phyloP scores from a whole-genome alignment of 2,329 filamentous ascomycete species.

The Xylariaceae sp. region DNA sequence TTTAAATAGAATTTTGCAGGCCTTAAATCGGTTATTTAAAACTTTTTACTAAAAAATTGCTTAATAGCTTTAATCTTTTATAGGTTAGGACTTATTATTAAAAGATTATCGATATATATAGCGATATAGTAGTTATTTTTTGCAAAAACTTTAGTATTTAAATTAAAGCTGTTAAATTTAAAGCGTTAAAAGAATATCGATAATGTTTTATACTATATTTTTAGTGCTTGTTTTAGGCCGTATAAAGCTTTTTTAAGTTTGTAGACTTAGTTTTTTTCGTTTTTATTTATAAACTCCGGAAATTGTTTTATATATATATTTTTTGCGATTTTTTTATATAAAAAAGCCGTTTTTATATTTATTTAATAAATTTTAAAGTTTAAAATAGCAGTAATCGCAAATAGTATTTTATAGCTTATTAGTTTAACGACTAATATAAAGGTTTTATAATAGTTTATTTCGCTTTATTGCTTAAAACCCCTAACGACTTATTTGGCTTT shows the following conservation, averaged over 20 bases:
- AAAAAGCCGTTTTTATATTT: no score
- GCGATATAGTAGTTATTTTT: slow-evolving; percentile 7
- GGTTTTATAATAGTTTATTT: slow-evolving; percentile 5
- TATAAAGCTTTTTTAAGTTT: slow-evolving; percentile 5
- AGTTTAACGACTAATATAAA: slow-evolving; percentile 8
- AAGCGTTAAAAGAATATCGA: background rate
- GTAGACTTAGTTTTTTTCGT: background rate
- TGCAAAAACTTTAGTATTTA: background rate
- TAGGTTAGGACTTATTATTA: slow-evolving; percentile 5
- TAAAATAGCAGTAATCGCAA: slow-evolving; percentile 1
- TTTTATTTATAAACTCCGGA: slow-evolving; percentile 1
- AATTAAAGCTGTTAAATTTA: background rate
- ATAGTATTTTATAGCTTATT: slow-evolving; percentile 5
- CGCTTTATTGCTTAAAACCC: slow-evolving; percentile 5
- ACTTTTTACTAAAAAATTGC: background rate
- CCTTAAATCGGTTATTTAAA: background rate
- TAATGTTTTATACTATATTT: slow-evolving; percentile 6
- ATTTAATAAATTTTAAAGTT: no score
- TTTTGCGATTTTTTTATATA: no score
- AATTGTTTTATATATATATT: no score
- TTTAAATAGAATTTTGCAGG: background rate
- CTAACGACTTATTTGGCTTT: slow-evolving; percentile 4
- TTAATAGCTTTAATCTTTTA: slow-evolving; percentile 5
- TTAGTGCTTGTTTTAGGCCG: slow-evolving; percentile 4
- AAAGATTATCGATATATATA: no score